phyloP scores from a whole-genome alignment of 2,329 filamentous ascomycete species.

The Pezicula radicicola region DNA sequence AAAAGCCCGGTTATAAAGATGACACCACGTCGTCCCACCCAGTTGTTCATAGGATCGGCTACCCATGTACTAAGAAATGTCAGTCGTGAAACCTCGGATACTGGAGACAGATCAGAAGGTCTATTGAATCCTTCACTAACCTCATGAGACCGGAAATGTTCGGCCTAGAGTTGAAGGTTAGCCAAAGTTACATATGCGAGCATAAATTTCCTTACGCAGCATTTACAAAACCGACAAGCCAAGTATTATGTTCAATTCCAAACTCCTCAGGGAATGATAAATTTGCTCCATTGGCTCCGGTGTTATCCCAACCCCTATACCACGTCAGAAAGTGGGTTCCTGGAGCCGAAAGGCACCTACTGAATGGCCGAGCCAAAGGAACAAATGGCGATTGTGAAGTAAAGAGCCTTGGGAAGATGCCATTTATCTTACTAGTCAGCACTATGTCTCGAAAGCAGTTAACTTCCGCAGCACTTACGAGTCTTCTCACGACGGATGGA shows the following conservation, averaged over 20 bases:
- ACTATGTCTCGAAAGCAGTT: not conserved
- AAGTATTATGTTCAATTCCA: conserved; percentile 45
- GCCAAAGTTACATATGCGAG: not conserved
- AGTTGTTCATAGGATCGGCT: conserved; percentile 60
- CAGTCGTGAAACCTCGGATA: conserved; percentile 40
- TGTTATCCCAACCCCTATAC: conserved; percentile 36
- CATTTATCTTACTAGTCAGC: conserved; percentile 50
- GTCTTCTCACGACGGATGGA: not conserved
- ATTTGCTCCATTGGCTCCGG: conserved; percentile 46
- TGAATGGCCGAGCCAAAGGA: conserved; percentile 70
- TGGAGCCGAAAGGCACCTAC: not conserved
- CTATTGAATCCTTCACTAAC: conserved; percentile 30
- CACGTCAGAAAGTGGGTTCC: not conserved
- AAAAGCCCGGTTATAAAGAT: conserved; percentile 75
- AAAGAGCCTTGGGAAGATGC: conserved; percentile 59
- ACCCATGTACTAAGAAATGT: conserved; percentile 57
- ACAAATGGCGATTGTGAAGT: conserved; percentile 65
- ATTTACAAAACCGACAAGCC: conserved; percentile 59
- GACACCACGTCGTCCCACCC: conserved; percentile 63
- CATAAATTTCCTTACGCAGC: conserved; percentile 19
- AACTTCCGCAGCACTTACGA: not conserved
- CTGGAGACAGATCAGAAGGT: conserved; percentile 60
- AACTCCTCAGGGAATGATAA: conserved; percentile 41
- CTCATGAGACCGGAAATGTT: conserved; percentile 3
- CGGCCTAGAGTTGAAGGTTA: conserved; percentile 20